Percentiles rank a stretch among this genome's conserved stretches.
Conservation (phyloP, 768 basidiomycete genomes). For the Pholiota microspora region DNA sequence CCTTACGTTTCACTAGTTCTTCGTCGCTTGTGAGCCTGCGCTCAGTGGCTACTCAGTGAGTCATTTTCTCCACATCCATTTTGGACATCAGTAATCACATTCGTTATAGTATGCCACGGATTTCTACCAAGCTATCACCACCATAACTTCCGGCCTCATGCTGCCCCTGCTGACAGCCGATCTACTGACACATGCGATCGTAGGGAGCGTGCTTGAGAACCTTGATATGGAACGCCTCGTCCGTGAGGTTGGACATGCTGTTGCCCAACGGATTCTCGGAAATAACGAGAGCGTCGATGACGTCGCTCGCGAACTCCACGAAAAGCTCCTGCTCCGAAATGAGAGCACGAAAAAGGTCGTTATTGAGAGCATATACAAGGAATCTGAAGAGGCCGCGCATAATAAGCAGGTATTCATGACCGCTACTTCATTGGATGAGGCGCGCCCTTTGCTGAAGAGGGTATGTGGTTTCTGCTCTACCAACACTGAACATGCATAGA, state of each 20-base stretch:
- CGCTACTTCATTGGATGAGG: constrained; percentile 67
- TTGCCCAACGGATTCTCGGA: constrained; percentile 87
- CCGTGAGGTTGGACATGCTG: constrained; percentile 90
- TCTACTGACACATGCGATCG: constrained; percentile 92
- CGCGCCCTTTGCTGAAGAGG: constrained; percentile 75
- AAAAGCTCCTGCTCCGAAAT: constrained; percentile 84
- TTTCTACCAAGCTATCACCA: constrained; percentile 90
- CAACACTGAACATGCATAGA: constrained; percentile 2
- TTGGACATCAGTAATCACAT: not conserved
- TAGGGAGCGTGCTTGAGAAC: constrained; percentile 95
- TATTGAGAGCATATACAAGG: constrained; percentile 95
- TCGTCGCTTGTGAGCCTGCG: constrained; percentile 98
- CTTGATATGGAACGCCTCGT: constrained; percentile 98
- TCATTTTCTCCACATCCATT: constrained; percentile 1
- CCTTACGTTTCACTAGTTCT: constrained; percentile 61
- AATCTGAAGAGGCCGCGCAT: constrained; percentile 83
- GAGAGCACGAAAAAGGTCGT: constrained; percentile 97
- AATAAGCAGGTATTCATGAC: constrained; percentile 86
- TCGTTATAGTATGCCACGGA: constrained; percentile 87
- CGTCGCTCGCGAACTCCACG: constrained; percentile 91
- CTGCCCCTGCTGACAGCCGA: constrained; percentile 94
- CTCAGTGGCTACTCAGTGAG: constrained; percentile 87
- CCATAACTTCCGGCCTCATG: constrained; percentile 94
- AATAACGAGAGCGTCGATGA: constrained; percentile 97
- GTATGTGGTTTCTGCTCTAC: constrained; percentile 42